Percentiles rank a stretch among this genome's conserved stretches.
Conservation (phyloP, 1,284 basidiomycete species). For the Fistulinella cinereoalba region DNA sequence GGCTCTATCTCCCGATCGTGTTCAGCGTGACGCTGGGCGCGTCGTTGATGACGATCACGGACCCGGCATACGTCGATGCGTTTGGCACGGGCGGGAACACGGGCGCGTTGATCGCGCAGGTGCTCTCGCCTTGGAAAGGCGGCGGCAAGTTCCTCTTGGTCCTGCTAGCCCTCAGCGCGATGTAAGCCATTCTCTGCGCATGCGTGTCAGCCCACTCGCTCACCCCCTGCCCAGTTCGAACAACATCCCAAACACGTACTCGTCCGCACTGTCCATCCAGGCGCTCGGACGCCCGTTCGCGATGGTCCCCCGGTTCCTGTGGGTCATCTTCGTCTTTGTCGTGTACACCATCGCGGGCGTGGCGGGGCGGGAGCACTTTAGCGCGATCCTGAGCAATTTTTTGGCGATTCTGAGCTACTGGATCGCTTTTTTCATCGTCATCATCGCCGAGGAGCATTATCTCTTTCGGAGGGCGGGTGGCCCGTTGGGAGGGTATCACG, state of each 20-base stretch:
- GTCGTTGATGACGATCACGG: slow-evolving; percentile 54
- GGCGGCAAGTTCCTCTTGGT: slow-evolving; percentile 61
- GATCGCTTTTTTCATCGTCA: slow-evolving; percentile 59
- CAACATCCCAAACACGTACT: slow-evolving; percentile 61
- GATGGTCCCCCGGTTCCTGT: slow-evolving; percentile 57
- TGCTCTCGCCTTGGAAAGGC: slow-evolving; percentile 45
- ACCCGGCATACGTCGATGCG: slow-evolving; percentile 48
- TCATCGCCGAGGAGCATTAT: slow-evolving; percentile 57
- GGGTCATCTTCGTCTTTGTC: slow-evolving; percentile 52
- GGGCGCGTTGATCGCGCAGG: slow-evolving; percentile 45
- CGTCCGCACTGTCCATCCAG: slow-evolving; percentile 55
- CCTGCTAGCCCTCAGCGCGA: slow-evolving; percentile 52
- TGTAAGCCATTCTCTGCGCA: slow-evolving; percentile 30
- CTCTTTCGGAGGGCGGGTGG: slow-evolving; percentile 49
- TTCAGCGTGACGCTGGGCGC: slow-evolving; percentile 59
- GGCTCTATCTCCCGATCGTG: slow-evolving; percentile 52
- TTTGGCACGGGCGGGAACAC: slow-evolving; percentile 47
- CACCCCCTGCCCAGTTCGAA: slow-evolving; percentile 41
- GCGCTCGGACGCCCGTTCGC: slow-evolving; percentile 53
- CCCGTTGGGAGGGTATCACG: slow-evolving; percentile 50
- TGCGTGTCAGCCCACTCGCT: background rate
- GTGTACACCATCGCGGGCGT: slow-evolving; percentile 60
- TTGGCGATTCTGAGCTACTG: slow-evolving; percentile 63
- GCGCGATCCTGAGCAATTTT: slow-evolving; percentile 52
- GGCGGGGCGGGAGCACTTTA: slow-evolving; percentile 60